A percentile compares a stretch with the other conserved stretches of the same genome.
Evolutionary conservation across 176 grass and related monocot genomes (phyloP).

Genomic region (Saccharum officinarum): DNA sequence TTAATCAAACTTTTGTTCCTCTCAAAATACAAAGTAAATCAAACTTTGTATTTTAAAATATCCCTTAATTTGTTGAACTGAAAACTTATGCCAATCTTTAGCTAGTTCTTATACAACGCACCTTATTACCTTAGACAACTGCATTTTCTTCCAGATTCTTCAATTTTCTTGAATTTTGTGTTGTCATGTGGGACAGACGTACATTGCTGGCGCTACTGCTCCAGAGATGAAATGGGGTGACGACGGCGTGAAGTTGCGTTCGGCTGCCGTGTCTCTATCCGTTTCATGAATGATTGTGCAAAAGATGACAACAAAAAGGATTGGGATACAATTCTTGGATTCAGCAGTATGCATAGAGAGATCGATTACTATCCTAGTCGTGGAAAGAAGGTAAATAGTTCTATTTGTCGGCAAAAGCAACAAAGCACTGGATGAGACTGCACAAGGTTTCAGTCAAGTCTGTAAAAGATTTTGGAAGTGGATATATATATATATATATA

Average conservation of each 20-base stretch:
- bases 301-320: neutral
- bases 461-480: neutral
- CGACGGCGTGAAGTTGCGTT: conserved; percentile 78
- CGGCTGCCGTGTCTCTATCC: conserved; percentile 80
- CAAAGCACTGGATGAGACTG: neutral
- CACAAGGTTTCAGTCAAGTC: neutral
- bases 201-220: conserved; percentile 74
- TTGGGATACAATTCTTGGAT: neutral
- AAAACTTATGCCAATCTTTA: neutral
- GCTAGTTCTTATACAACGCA: neutral
- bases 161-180: conserved; percentile 15
- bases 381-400: conserved; percentile 20
- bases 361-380: neutral
- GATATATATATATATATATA: too few species aligned
- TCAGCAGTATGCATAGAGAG: conserved; percentile 20
- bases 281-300: conserved; percentile 37
- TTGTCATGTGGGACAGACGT: conserved; percentile 55
- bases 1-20: neutral
- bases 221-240: conserved; percentile 79
- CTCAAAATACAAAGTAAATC: neutral
- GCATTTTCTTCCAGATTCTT: neutral
- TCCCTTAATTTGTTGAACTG: neutral
- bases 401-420: neutral
- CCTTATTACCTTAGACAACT: neutral
- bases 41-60: neutral